Evolutionary conservation across 2,329 filamentous ascomycete genomes (phyloP).

Genomic region (Ophiostoma himal-ulmi): DNA sequence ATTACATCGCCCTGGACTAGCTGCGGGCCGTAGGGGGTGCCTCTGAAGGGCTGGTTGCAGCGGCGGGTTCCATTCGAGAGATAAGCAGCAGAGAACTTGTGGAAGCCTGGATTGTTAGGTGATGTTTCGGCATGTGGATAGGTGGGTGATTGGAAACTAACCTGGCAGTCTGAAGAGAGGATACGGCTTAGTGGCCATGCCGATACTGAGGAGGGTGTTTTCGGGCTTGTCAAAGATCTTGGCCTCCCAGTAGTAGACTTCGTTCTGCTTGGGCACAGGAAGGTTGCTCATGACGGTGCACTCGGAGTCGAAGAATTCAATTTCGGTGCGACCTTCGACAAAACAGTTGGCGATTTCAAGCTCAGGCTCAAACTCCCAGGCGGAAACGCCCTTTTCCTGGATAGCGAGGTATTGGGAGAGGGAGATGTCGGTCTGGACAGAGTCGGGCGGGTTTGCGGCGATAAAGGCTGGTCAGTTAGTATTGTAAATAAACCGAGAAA

Average conservation of each 20-base stretch:
- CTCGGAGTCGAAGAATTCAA: constrained; percentile 97
- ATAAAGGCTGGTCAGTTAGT: constrained; percentile 64
- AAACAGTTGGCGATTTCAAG: constrained; percentile 98
- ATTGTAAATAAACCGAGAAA: background rate
- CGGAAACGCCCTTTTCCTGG: constrained; percentile 98
- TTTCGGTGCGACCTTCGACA: constrained; percentile 91
- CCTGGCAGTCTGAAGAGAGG: constrained; percentile 85
- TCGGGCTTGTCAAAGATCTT: constrained; percentile 99
- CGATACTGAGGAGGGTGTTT: constrained; percentile 76
- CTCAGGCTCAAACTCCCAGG: constrained; percentile 99
- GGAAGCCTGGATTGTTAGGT: constrained; percentile 48
- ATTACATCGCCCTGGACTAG: constrained; percentile 93
- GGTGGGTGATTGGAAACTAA: background rate
- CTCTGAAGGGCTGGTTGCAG: constrained; percentile 85
- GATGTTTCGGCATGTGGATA: background rate
- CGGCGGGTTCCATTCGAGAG: constrained; percentile 79
- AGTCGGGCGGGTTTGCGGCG: constrained; percentile 90
- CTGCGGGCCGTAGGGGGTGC: constrained; percentile 72
- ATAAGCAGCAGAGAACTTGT: constrained; percentile 90
- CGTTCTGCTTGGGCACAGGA: constrained; percentile 96
- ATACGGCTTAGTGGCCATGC: constrained; percentile 95
- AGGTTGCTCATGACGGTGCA: constrained; percentile 96
- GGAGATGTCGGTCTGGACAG: constrained; percentile 91
- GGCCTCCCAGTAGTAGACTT: constrained; percentile 99
- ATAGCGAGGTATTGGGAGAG: constrained; percentile 96